Base-by-base conservation (phyloP, 345 rosid genomes). In the Salix caprea region DNA sequence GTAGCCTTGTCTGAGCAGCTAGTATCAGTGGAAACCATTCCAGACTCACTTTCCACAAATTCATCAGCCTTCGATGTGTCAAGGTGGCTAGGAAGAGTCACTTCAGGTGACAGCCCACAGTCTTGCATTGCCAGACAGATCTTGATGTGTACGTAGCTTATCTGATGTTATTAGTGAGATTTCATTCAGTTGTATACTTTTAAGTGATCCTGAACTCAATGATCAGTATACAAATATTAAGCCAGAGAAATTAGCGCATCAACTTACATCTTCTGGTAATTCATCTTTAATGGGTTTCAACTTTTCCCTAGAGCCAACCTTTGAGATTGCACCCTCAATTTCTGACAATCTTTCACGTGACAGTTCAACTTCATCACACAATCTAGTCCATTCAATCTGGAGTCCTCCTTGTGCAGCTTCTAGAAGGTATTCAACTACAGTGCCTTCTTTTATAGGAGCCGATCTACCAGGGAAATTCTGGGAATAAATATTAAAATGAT, bases 381-480 rank as follows among this genome's bases (percentile, higher is more conserved):
- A 81, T 77, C 86, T 82, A 69, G 50, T 46, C 87, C 87, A 84
- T 65, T 84, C 69, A 13, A 84, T 66, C 72, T 54, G 82, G 36
- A 30, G 79, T 40, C 86, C 89, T 70, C 79, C 80, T 46, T 81
- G 79, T 11, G 80, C 81, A 72, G 85, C 89, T 36, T 87, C 89
- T 32, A 84, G 74, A 73, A 87, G 72, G 81, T 87, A 87, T 39
- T 67, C 82, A 4, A 65, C 42, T 67, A 87, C 87, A 44, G 89
- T 87, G 77, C 80, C 76, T 74, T 76, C 86, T 75, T 87, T 87
- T 81, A 87, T 87, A 39, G 89, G 83, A 72, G 83, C 86, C 37
- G 83, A 15, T 85, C 89, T 79, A 73, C 82, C 75, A 32, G 83
- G 84, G 70, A 77, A 72, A 69, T 79, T 87, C 89, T 83, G 56